Percentiles rank a stretch among this genome's conserved stretches.
These are phyloP conservation scores for Scheffersomyces cryptocercus DNA, from an alignment of 1,139 yeast genomes.

Conservation along the genomic window DNA sequence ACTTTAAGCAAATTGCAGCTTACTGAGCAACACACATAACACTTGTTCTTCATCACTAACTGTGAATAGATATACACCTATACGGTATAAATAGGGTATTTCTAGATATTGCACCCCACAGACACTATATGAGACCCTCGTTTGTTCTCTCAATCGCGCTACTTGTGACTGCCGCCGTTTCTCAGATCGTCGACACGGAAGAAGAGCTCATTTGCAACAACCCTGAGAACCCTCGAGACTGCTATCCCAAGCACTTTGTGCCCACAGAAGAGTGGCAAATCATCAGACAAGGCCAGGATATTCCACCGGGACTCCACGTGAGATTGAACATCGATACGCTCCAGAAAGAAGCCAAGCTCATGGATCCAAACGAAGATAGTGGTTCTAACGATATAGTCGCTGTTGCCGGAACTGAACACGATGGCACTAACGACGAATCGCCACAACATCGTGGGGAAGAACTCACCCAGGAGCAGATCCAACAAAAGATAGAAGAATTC, in stretches of 20 bases:
- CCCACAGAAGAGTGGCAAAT: slow-evolving; percentile 70
- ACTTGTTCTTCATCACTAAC: not conserved
- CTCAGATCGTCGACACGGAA: slow-evolving; percentile 11
- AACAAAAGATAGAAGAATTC: slow-evolving; percentile 15
- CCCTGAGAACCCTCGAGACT: slow-evolving; percentile 46
- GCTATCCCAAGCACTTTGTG: slow-evolving; percentile 64
- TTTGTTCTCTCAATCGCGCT: not conserved
- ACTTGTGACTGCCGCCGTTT: slow-evolving; percentile 1
- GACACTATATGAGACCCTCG: not conserved
- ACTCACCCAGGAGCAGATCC: slow-evolving; percentile 10
- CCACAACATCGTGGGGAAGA: slow-evolving; percentile 11
- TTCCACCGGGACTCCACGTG: slow-evolving; percentile 80
- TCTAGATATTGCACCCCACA: not conserved
- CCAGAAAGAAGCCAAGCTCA: slow-evolving; percentile 63
- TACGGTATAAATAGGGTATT: too few relatives aligned
- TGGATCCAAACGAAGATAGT: slow-evolving; percentile 25
- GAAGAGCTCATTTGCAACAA: slow-evolving; percentile 46
- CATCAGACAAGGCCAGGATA: slow-evolving; percentile 64
- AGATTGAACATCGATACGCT: slow-evolving; percentile 70
- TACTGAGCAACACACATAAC: too few relatives aligned
- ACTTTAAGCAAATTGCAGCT: too few relatives aligned
- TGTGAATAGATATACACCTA: not conserved
- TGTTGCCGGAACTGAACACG: slow-evolving; percentile 11
- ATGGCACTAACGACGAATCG: slow-evolving; percentile 12
- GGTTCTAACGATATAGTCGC: slow-evolving; percentile 15